Percentiles rank a stretch among this genome's conserved stretches.
These are phyloP conservation scores for Globisporangium orthogonon DNA, from an alignment of 352 stramenopile species.

Conservation along the genomic window DNA sequence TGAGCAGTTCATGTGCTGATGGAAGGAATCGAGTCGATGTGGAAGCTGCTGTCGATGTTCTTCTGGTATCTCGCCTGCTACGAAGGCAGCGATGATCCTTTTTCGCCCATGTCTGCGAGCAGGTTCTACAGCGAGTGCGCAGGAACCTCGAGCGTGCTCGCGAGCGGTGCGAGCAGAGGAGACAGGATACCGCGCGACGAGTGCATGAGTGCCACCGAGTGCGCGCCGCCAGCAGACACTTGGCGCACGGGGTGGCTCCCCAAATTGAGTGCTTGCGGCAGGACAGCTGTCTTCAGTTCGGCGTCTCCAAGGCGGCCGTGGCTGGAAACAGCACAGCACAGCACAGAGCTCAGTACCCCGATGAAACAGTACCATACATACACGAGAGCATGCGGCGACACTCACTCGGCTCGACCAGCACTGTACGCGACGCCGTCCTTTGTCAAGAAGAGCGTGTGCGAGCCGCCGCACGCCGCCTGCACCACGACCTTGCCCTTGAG, in stretches of 20 bases:
- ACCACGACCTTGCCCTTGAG: constrained; percentile 56
- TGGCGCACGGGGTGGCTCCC: constrained; percentile 54
- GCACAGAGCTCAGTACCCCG: not conserved
- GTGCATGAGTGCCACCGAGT: constrained; percentile 72
- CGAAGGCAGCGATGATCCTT: not conserved
- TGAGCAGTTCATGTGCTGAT: too few relatives aligned
- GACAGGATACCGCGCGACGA: constrained; percentile 45
- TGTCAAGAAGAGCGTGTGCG: constrained; percentile 87
- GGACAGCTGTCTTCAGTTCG: constrained; percentile 43
- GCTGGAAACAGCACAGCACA: not conserved
- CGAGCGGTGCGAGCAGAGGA: constrained; percentile 48
- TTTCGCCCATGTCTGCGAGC: not conserved
- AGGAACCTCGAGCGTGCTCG: constrained; percentile 20
- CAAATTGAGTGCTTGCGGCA: constrained; percentile 51
- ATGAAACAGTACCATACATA: too few relatives aligned
- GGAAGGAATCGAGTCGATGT: too few relatives aligned
- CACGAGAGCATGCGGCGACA: constrained; percentile 2
- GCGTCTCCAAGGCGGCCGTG: constrained; percentile 59
- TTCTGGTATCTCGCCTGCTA: not conserved
- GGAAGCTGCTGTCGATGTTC: too few relatives aligned
- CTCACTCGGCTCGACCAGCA: constrained; percentile 80
- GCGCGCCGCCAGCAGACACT: constrained; percentile 62
- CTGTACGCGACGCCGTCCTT: constrained; percentile 80
- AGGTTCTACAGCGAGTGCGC: constrained; percentile 6
- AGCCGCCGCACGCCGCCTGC: constrained; percentile 68